Base-by-base conservation (phyloP, 2,329 filamentous ascomycete genomes). In the Curvularia sp. region DNA sequence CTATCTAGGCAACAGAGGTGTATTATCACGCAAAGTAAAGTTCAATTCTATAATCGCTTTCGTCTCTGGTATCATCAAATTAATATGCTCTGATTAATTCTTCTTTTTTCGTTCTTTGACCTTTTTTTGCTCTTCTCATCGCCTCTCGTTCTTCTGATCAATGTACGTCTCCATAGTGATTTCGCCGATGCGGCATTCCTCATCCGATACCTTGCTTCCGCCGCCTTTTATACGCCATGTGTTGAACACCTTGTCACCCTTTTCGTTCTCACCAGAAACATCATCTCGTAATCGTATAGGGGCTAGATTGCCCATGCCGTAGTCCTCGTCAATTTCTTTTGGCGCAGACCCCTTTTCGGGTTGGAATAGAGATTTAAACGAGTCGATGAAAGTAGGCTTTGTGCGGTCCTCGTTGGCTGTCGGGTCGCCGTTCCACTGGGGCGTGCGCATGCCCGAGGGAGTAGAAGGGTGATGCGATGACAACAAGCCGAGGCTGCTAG, bases 81-180 rank as follows among this genome's bases (percentile, higher is more conserved):
- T 19, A 25, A 42, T n/a, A 15, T 25, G 15, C 6, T 27, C 21
- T 3, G 21, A 25, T 4, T 25, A 6, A 2, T 42, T 19, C 3
- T 42, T 6, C 15, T 25, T 25, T 25, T 41, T 23, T 25, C n/a
- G 10, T 42, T 25, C 9, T 42, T 42, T 8, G 2, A 9, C 6
- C 10, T 25, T 25, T 42, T n/a, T 15, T 19, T 18, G 5, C 32
- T 47, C 12, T 15, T 18, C 5, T 49, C 45, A 45, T 39, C 39
- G 49, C 23, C 50, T 49, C 39, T 71, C 67, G 3, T 65, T 64
- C 28, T 66, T 61, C 47, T 69, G 57, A 38, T 64, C 60, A 2
- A 74, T 57, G 43, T 72, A 60, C n/a, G 57, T 72, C 36, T 74
- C 63, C 64, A 65, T 59, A 0, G 66, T 73, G 34, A 75, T 74